Evolutionary conservation across 176 grass and related monocot species (phyloP).

Genomic region (Carex myosuroides): DNA sequence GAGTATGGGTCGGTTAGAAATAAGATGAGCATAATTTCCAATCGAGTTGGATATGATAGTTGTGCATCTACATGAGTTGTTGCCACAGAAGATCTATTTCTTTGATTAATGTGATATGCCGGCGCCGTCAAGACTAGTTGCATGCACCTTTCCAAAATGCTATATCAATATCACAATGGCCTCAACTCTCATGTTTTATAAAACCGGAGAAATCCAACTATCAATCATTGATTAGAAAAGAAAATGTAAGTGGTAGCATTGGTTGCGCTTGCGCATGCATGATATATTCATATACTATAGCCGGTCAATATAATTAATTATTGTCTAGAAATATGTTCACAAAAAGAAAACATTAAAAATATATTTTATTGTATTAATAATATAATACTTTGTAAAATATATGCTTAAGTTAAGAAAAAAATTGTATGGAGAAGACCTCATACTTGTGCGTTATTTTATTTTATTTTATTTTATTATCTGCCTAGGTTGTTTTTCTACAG

Average conservation of each 20-base stretch:
- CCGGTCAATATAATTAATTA: no score
- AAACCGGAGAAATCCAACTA: neutral
- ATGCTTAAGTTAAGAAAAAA: no score
- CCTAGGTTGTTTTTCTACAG: no score
- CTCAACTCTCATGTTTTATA: neutral
- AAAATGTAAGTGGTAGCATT: neutral
- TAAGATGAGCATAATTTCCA: neutral
- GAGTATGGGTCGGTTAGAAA: no score
- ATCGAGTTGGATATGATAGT: neutral
- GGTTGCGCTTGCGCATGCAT: neutral
- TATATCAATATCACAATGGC: neutral
- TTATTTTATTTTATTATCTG: no score
- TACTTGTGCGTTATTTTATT: no score
- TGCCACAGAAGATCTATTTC: neutral
- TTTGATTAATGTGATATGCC: neutral
- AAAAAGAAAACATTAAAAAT: neutral
- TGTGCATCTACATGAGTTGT: neutral
- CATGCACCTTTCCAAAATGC: neutral
- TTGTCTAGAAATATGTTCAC: neutral
- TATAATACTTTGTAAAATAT: no score
- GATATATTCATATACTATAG: neutral
- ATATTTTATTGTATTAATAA: no score
- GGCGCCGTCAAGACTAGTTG: neutral
- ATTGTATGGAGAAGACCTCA: no score
- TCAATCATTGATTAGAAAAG: neutral